These are phyloP conservation scores for Penicillium canariense DNA, from an alignment of 495 filamentous ascomycete genomes.

Conservation along the genomic window DNA sequence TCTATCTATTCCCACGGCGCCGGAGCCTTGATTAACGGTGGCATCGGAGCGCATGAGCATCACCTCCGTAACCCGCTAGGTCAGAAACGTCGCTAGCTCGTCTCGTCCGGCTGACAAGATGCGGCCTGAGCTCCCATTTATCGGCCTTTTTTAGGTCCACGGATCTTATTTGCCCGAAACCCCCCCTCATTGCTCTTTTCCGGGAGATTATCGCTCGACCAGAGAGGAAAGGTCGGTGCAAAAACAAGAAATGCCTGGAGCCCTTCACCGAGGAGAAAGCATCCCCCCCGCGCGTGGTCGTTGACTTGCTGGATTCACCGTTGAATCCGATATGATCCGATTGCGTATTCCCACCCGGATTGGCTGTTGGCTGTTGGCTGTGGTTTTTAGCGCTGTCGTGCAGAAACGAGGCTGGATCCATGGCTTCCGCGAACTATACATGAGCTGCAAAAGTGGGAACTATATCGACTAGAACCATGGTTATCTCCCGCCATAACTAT, in stretches of 20 bases:
- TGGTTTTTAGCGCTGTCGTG: background rate
- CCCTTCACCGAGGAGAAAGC: background rate
- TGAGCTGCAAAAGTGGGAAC: background rate
- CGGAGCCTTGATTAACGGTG: background rate
- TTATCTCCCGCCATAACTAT: background rate
- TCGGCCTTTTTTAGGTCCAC: slow-evolving; percentile 7
- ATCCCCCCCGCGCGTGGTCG: background rate
- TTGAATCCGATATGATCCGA: slow-evolving; percentile 21
- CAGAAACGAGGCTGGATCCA: slow-evolving; percentile 5
- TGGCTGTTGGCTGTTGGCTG: background rate
- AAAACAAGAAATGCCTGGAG: slow-evolving; percentile 13
- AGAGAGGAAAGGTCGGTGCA: slow-evolving; percentile 4
- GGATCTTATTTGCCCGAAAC: slow-evolving; percentile 4
- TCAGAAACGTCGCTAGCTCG: slow-evolving; percentile 11
- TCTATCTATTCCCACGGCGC: background rate
- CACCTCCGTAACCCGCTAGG: slow-evolving; percentile 14
- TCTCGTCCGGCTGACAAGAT: slow-evolving; percentile 21
- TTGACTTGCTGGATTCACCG: background rate
- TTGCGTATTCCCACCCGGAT: background rate
- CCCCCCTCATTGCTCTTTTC: slow-evolving; percentile 15
- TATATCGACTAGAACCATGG: background rate
- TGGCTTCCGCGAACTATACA: background rate
- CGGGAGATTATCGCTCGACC: slow-evolving; percentile 12
- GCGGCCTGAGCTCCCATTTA: slow-evolving; percentile 19
- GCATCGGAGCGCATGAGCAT: slow-evolving; percentile 12